phyloP scores from a whole-genome alignment of 179 eudicot species.

The Spinacia oleracea region DNA sequence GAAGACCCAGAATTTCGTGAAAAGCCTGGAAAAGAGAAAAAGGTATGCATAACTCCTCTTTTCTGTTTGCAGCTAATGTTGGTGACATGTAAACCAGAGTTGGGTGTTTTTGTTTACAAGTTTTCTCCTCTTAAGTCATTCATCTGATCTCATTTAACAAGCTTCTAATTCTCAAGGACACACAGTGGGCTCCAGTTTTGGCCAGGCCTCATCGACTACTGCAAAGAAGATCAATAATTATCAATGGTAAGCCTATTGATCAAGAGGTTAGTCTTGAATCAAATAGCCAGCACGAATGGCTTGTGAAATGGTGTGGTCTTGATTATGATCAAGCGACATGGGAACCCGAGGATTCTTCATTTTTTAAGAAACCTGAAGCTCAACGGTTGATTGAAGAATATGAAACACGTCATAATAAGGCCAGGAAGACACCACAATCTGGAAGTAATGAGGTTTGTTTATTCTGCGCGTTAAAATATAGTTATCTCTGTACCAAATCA shows the following conservation, averaged over 20 bases:
- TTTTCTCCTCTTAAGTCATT: not conserved
- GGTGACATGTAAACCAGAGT: conserved; percentile 4
- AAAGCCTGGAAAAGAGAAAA: conserved; percentile 33
- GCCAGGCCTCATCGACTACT: conserved; percentile 65
- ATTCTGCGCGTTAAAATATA: not conserved
- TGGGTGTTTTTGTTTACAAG: not conserved
- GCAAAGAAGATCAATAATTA: conserved; percentile 48
- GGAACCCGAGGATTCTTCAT: conserved; percentile 65
- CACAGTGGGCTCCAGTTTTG: conserved; percentile 71
- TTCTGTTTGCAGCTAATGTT: not conserved
- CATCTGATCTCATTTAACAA: conserved; percentile 8
- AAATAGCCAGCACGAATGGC: conserved; percentile 57
- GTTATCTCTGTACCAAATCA: not conserved
- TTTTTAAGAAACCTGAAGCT: conserved; percentile 46
- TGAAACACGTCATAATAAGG: conserved; percentile 48
- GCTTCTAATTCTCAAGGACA: conserved; percentile 37
- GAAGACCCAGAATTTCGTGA: conserved; percentile 53
- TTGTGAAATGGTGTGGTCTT: conserved; percentile 83
- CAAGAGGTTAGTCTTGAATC: conserved; percentile 30
- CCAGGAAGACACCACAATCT: conserved; percentile 28
- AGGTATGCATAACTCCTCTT: conserved; percentile 36
- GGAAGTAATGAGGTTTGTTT: conserved; percentile 32
- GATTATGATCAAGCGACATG: conserved; percentile 70
- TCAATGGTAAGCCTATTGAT: conserved; percentile 27
- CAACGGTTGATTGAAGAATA: conserved; percentile 51